Evolutionary conservation across 331 rosid species (phyloP).

Genomic region (Erythrophleum ivorense): DNA sequence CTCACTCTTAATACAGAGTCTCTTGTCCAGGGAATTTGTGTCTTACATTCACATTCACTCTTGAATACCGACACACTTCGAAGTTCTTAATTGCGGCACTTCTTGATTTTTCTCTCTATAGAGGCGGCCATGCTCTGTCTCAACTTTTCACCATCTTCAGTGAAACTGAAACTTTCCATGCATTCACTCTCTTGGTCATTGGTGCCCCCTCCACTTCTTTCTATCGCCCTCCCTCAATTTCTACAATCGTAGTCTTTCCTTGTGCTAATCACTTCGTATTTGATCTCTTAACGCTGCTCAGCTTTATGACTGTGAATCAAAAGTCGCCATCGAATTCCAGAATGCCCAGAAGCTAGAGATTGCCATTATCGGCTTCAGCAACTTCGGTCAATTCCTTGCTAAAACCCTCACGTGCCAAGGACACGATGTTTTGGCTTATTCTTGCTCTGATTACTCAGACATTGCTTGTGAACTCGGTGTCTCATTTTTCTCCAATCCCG

Average conservation of each 20-base stretch:
- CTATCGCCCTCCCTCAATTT: background rate
- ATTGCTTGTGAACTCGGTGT: background rate
- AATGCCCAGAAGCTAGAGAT: conserved; percentile 2
- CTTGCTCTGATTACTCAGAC: background rate
- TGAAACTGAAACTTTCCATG: background rate
- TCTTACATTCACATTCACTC: no score
- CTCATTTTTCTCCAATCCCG: background rate
- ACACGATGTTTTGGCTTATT: background rate
- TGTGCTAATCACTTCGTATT: background rate
- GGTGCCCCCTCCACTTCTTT: background rate
- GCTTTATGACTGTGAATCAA: background rate
- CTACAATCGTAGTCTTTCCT: background rate
- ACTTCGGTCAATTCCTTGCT: conserved; percentile 8
- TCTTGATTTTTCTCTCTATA: background rate
- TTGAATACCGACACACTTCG: background rate
- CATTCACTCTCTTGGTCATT: no score
- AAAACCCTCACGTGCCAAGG: background rate
- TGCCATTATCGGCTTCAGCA: background rate
- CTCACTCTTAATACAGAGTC: no score
- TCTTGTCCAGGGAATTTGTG: no score
- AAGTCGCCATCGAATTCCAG: background rate
- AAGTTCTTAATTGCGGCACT: background rate
- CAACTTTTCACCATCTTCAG: background rate
- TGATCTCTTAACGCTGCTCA: background rate
- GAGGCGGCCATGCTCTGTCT: background rate